phyloP scores from a whole-genome alignment of 2,329 filamentous ascomycete species.

The Fusarium sp. region DNA sequence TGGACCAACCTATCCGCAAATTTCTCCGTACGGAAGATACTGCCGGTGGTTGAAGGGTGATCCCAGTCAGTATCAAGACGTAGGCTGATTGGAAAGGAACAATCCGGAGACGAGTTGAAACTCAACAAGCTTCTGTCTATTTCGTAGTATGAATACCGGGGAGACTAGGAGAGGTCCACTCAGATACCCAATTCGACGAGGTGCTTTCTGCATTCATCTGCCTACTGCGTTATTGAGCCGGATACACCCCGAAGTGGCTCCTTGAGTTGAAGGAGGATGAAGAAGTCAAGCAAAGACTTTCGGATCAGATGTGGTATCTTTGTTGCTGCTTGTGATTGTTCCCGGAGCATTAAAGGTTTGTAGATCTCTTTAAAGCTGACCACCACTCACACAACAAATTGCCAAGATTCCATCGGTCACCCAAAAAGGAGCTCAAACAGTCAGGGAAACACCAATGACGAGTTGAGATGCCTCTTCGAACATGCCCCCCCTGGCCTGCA shows the following conservation, averaged over 20 bases:
- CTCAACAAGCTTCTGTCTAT: slow-evolving; percentile 20
- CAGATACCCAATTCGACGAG: neutral
- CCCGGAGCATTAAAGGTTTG: no score
- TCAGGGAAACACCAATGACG: slow-evolving; percentile 1
- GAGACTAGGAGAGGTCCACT: slow-evolving; percentile 13
- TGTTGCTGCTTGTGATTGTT: no score
- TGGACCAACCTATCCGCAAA: slow-evolving; percentile 1
- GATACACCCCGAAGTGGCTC: slow-evolving; percentile 5
- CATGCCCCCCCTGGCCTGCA: slow-evolving; percentile 1
- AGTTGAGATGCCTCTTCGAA: neutral
- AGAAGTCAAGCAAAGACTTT: neutral
- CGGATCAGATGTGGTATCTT: neutral
- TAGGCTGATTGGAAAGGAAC: slow-evolving; percentile 24
- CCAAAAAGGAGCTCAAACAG: slow-evolving; percentile 16
- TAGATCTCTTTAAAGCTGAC: no score
- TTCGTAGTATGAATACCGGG: neutral
- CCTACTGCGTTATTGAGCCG: neutral
- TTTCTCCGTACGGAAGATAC: slow-evolving; percentile 26
- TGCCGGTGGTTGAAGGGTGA: slow-evolving; percentile 14
- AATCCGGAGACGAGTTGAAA: slow-evolving; percentile 13
- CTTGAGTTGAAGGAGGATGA: neutral
- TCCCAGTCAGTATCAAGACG: neutral
- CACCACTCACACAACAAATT: neutral
- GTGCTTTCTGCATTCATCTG: neutral
- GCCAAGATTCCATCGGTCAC: slow-evolving; percentile 14